These are phyloP conservation scores for Penicillium sp. DNA, from an alignment of 2,329 filamentous ascomycete genomes.

Conservation along the genomic window DNA sequence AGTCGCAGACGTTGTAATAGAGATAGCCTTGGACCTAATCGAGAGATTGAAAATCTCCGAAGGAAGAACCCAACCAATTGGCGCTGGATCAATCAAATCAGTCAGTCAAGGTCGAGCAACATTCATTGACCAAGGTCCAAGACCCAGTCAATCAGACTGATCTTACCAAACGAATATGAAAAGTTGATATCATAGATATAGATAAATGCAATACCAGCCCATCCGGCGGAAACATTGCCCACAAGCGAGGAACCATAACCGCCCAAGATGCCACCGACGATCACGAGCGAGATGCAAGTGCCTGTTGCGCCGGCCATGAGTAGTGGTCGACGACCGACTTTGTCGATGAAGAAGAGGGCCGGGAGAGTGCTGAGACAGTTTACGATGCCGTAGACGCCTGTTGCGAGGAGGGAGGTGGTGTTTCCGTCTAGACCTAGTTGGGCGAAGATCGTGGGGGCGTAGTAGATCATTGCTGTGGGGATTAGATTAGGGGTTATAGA, in stretches of 20 bases:
- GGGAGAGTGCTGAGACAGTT: constrained; percentile 37
- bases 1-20: constrained; percentile 38
- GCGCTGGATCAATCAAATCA: too few relatives aligned
- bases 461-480: constrained; percentile 46
- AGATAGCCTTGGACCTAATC: constrained; percentile 39
- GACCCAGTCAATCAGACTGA: too few relatives aligned
- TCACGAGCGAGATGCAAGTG: constrained; percentile 36
- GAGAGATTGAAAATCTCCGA: constrained; percentile 41
- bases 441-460: constrained; percentile 47
- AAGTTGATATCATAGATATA: constrained; percentile 41
- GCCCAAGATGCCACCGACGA: constrained; percentile 36
- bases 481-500: too few relatives aligned
- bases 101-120: too few relatives aligned
- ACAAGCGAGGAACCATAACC: constrained; percentile 30
- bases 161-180: constrained; percentile 38
- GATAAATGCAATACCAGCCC: constrained; percentile 39
- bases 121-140: too few relatives aligned
- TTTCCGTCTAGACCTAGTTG: constrained; percentile 43
- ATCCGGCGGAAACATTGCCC: constrained; percentile 32
- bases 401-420: constrained; percentile 36
- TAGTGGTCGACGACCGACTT: constrained; percentile 33
- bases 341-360: constrained; percentile 36
- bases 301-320: constrained; percentile 37
- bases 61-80: constrained; percentile 40
- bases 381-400: constrained; percentile 40